These are phyloP conservation scores for Pseudoperonospora humuli DNA, from an alignment of 352 stramenopile genomes.

Conservation along the genomic window DNA sequence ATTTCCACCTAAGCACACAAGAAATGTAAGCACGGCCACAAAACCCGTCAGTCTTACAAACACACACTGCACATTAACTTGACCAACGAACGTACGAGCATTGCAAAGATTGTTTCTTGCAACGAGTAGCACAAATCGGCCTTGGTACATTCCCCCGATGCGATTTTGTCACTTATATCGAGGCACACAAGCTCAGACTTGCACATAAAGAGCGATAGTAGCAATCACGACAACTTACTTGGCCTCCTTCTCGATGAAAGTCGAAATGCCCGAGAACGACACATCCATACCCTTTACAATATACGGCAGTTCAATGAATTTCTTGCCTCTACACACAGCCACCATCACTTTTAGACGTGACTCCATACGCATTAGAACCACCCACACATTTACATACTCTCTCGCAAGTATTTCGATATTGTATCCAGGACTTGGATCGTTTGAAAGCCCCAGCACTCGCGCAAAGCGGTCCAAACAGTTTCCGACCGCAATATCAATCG, in stretches of 20 bases:
- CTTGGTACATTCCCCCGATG: constrained; percentile 85
- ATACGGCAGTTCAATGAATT: constrained; percentile 97
- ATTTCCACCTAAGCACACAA: constrained; percentile 89
- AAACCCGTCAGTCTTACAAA: background rate
- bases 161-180: constrained; percentile 64
- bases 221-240: constrained; percentile 34
- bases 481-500: constrained; percentile 99
- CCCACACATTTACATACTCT: constrained; percentile 39
- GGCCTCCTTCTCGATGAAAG: constrained; percentile 92
- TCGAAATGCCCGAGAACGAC: constrained; percentile 97
- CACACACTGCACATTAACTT: background rate
- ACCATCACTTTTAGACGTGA: background rate
- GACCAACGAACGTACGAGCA: constrained; percentile 77
- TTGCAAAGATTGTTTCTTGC: constrained; percentile 99
- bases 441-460: constrained; percentile 92
- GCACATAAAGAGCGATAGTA: background rate
- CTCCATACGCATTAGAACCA: background rate
- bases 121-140: constrained; percentile 98
- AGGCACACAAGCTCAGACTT: background rate
- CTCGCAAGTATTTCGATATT: constrained; percentile 99
- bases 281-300: constrained; percentile 99
- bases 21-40: background rate
- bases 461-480: constrained; percentile 99
- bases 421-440: constrained; percentile 97
- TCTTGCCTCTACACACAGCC: constrained; percentile 46